Base-by-base conservation (phyloP, 2,329 filamentous ascomycete species). In the Hirsutella minnesotensis region DNA sequence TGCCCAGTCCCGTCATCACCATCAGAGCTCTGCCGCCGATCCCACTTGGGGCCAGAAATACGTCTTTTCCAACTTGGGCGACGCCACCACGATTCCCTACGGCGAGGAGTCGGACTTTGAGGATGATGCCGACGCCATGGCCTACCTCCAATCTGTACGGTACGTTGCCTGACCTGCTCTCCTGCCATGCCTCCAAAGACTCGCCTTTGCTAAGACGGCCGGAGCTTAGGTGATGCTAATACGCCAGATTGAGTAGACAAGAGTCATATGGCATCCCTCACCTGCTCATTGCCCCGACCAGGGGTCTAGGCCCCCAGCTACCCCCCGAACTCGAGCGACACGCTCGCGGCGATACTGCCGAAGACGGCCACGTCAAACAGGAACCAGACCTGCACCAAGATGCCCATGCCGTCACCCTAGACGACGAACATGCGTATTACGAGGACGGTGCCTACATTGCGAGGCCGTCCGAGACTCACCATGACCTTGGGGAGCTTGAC, bases 401-500 rank as follows among this genome's bases (percentile, higher is more conserved):
- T 15, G 21, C 3, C 7, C 9, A 24, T 9, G 21, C 22, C 13
- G n/a, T 10, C 18, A n/a, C 15, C 3, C 16, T 16, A 4, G 33
- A 18, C 33, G 75, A 82, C 52, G 65, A 69, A 19, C 64, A 73
- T 43, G 83, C 82, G 10, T 81, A 77, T 55, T 92, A 86, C 57
- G 67, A 79, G 15, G 85, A 94, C 51, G 88, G 87, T 39, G 83
- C 86, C 31, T 95, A 87, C 58, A 77, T 82, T 20, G 83, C 80
- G 4, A 68, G 72, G 3, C 71, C 76, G 0, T 63, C 69, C 22
- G 50, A 58, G 37, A 56, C 59, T 20, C 50, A 56, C 13, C 44
- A 51, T 21, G 37, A 3, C n/a, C 3, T 56, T 20, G 47, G 49
- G 12, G 45, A 47, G 1, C 50, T 56, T 16, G 54, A 55, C 5